Percentiles rank a stretch among this genome's conserved stretches.
phyloP scores from a whole-genome alignment of 441 rosid species.

The Erysimum pusillum region DNA sequence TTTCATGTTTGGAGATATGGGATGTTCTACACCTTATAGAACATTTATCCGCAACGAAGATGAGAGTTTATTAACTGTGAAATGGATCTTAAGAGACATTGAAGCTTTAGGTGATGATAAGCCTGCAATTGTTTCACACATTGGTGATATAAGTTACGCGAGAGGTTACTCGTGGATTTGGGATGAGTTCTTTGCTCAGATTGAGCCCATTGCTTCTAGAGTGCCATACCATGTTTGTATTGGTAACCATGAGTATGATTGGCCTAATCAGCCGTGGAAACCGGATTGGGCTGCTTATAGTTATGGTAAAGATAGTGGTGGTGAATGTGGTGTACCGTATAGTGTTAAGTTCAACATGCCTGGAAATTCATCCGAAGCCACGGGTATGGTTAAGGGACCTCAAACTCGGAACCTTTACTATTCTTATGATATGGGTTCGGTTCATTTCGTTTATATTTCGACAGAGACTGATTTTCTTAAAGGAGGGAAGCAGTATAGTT shows the following conservation, averaged over 20 bases:
- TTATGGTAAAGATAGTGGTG: constrained; percentile 87
- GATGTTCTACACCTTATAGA: constrained; percentile 74
- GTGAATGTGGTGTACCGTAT: constrained; percentile 94
- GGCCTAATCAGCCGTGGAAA: constrained; percentile 95
- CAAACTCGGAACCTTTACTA: constrained; percentile 82
- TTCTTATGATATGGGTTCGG: constrained; percentile 76
- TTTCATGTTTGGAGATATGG: constrained; percentile 93
- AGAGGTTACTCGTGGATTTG: constrained; percentile 90
- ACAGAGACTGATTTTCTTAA: constrained; percentile 86
- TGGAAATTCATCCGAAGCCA: constrained; percentile 79
- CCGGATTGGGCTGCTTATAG: constrained; percentile 72
- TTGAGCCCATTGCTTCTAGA: constrained; percentile 82
- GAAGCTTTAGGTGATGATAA: constrained; percentile 67
- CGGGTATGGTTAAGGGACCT: constrained; percentile 67
- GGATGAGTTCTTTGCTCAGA: constrained; percentile 84
- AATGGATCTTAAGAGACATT: constrained; percentile 85
- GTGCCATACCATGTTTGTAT: constrained; percentile 91
- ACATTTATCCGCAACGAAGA: constrained; percentile 79
- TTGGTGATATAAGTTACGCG: constrained; percentile 94
- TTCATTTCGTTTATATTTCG: constrained; percentile 82
- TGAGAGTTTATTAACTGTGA: constrained; percentile 79
- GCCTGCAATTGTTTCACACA: constrained; percentile 77
- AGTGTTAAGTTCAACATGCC: constrained; percentile 93
- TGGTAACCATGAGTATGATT: constrained; percentile 93
- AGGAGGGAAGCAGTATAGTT: constrained; percentile 77